These are phyloP conservation scores for Talaromyces funiculosus DNA, from an alignment of 2,329 filamentous ascomycete genomes.

Conservation along the genomic window DNA sequence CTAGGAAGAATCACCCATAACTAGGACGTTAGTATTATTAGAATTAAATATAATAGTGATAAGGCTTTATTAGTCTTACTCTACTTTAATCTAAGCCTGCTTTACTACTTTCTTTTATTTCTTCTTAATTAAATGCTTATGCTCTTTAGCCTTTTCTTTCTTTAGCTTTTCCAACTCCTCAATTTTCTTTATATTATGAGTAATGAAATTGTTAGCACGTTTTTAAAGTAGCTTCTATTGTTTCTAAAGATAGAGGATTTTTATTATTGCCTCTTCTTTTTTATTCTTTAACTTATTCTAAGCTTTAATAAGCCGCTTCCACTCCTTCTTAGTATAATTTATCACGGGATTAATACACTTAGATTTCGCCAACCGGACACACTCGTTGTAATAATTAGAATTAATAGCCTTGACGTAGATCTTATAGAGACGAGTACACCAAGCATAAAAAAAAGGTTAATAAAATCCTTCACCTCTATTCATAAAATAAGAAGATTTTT, in stretches of 20 bases:
- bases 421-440: neutral
- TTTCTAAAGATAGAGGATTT: neutral
- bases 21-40: neutral
- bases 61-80: neutral
- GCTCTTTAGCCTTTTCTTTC: neutral
- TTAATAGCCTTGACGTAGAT: neutral
- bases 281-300: neutral
- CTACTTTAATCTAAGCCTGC: neutral
- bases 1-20: neutral
- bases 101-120: neutral
- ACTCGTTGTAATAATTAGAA: neutral
- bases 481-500: no score
- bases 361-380: neutral
- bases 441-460: neutral
- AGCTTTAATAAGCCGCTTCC: neutral
- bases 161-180: neutral
- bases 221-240: neutral
- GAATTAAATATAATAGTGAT: neutral
- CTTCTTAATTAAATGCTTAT: neutral
- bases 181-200: conserved; percentile 10
- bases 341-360: neutral
- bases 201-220: conserved; percentile 1
- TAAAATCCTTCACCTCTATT: no score
- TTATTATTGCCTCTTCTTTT: neutral
- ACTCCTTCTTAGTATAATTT: neutral